Evolutionary conservation across 2,329 filamentous ascomycete genomes (phyloP).

Genomic region (Colletotrichum tropicicola): DNA sequence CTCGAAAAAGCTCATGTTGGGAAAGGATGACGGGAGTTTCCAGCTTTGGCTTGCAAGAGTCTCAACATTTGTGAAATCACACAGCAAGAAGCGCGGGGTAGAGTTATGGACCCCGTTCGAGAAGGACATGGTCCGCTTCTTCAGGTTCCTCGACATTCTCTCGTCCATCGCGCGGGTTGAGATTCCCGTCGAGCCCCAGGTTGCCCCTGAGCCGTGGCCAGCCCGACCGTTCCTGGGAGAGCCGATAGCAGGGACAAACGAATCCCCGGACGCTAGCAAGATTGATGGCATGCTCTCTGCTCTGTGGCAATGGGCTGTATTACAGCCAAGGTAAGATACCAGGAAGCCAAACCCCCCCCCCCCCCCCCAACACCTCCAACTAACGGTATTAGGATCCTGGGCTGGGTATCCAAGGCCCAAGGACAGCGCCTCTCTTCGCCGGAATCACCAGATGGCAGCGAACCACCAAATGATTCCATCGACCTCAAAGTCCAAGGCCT

Average conservation of each 20-base stretch:
- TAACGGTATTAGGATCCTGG: background rate
- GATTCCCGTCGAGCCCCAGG: background rate
- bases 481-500: background rate
- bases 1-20: background rate
- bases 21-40: background rate
- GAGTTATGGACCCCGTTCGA: background rate
- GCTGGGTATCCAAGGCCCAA: background rate
- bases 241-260: background rate
- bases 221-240: background rate
- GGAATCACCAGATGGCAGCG: background rate
- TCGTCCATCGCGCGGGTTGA: background rate
- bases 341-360: too few relatives aligned
- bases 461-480: background rate
- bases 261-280: background rate
- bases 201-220: background rate
- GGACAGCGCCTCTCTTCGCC: background rate
- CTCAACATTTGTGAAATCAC: background rate
- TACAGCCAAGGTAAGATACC: background rate
- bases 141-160: background rate
- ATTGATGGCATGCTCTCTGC: background rate
- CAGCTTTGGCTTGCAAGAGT: constrained; percentile 5
- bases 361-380: too few relatives aligned
- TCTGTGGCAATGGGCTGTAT: constrained; percentile 1
- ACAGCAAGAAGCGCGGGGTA: background rate
- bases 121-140: background rate